These are phyloP conservation scores for Astraeus odoratus DNA, from an alignment of 768 basidiomycete genomes.

Conservation along the genomic window DNA sequence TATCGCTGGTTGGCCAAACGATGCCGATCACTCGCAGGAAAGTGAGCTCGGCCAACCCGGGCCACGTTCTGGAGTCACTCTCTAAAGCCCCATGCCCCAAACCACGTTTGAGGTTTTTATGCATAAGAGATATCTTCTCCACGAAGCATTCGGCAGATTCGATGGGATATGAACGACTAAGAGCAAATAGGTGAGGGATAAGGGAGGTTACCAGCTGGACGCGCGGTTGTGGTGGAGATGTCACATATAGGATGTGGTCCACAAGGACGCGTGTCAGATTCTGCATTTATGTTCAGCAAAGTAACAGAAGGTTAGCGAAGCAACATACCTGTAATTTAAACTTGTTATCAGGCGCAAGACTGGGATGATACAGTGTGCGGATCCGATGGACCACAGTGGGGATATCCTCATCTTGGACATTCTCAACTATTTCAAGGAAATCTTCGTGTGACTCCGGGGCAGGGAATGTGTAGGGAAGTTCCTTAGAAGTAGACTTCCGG, in stretches of 20 bases:
- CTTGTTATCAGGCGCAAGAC: conserved; percentile 87
- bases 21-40: conserved; percentile 75
- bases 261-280: conserved; percentile 69
- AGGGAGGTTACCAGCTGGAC: conserved; percentile 58
- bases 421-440: conserved; percentile 76
- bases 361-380: conserved; percentile 85
- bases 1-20: conserved; percentile 92
- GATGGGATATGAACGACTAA: conserved; percentile 77
- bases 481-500: conserved; percentile 35
- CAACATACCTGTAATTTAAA: conserved; percentile 75
- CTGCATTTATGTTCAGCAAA: conserved; percentile 32
- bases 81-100: conserved; percentile 61
- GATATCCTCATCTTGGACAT: conserved; percentile 64
- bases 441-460: conserved; percentile 86
- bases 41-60: conserved; percentile 73
- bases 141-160: conserved; percentile 74
- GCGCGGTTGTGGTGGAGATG: conserved; percentile 55
- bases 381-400: conserved; percentile 85
- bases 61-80: conserved; percentile 75
- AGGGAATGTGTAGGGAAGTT: conserved; percentile 88
- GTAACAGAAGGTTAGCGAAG: background rate
- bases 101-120: conserved; percentile 87
- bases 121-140: conserved; percentile 80
- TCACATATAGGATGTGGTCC: conserved; percentile 79
- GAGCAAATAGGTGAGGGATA: conserved; percentile 69